Evolutionary conservation across 1,284 basidiomycete species (phyloP).

Genomic region (Ceratobasidium sp.): DNA sequence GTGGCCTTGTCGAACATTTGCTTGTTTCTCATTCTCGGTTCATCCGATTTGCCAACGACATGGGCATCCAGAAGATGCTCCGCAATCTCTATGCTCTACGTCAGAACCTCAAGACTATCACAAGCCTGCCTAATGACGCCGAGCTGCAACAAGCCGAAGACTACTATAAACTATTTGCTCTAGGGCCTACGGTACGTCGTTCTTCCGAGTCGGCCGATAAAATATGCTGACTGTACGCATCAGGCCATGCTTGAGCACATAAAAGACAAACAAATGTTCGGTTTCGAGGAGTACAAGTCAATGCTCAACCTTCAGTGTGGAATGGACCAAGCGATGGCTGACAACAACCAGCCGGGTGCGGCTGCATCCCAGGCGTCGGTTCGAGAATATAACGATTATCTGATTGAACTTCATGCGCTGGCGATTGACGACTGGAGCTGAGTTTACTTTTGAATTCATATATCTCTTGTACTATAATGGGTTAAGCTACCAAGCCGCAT

Average conservation of each 20-base stretch:
- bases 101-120: conserved; percentile 89
- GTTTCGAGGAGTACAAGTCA: conserved; percentile 90
- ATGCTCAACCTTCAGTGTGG: conserved; percentile 91
- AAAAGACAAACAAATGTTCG: conserved; percentile 73
- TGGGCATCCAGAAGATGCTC: conserved; percentile 89
- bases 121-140: conserved; percentile 64
- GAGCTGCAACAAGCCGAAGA: conserved; percentile 81
- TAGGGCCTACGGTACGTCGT: conserved; percentile 75
- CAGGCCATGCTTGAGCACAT: conserved; percentile 82
- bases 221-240: background rate
- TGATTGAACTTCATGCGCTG: conserved; percentile 83
- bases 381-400: conserved; percentile 65
- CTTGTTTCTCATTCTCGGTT: conserved; percentile 81
- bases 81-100: conserved; percentile 93
- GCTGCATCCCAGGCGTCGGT: conserved; percentile 65
- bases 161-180: conserved; percentile 84
- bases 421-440: conserved; percentile 65
- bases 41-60: conserved; percentile 77
- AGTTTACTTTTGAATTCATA: background rate
- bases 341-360: conserved; percentile 51
- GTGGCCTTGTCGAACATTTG: conserved; percentile 87
- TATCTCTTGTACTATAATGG: too few relatives aligned
- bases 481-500: too few relatives aligned
- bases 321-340: conserved; percentile 69
- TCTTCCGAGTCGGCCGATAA: background rate